Conservation (phyloP, 345 rosid species). For the Salix koriyanagi region DNA sequence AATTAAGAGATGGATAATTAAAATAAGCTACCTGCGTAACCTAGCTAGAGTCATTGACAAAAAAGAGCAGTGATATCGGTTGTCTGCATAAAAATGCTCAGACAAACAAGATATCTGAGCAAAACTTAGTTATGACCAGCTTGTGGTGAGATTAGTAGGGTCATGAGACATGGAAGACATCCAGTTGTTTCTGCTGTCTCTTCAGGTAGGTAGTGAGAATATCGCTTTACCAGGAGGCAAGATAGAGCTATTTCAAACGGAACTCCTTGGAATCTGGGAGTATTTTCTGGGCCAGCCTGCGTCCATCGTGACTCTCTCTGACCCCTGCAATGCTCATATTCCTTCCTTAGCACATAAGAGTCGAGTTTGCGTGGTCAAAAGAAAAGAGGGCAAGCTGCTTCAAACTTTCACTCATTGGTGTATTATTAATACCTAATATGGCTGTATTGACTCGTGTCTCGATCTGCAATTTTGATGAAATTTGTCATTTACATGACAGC, state of each 20-base stretch:
- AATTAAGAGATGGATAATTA: too few species aligned
- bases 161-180: not conserved
- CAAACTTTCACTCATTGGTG: too few species aligned
- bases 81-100: too few species aligned
- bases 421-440: too few species aligned
- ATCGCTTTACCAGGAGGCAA: not conserved
- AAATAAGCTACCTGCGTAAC: too few species aligned
- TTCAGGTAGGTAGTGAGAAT: not conserved
- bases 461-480: too few species aligned
- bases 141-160: not conserved
- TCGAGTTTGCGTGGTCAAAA: not conserved
- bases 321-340: conserved; percentile 1
- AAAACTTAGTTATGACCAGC: not conserved
- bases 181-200: not conserved
- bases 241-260: not conserved
- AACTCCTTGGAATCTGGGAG: conserved; percentile 10
- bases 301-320: conserved; percentile 3
- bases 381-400: too few species aligned
- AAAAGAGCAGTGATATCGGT: too few species aligned
- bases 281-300: not conserved
- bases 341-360: conserved; percentile 24
- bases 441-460: too few species aligned
- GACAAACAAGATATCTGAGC: too few species aligned
- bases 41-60: too few species aligned
- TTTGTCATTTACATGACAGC: too few species aligned